Percentiles rank a stretch among this genome's conserved stretches.
These are phyloP conservation scores for Hygrophila difformis DNA, from an alignment of 257 asterid genomes.

Conservation along the genomic window DNA sequence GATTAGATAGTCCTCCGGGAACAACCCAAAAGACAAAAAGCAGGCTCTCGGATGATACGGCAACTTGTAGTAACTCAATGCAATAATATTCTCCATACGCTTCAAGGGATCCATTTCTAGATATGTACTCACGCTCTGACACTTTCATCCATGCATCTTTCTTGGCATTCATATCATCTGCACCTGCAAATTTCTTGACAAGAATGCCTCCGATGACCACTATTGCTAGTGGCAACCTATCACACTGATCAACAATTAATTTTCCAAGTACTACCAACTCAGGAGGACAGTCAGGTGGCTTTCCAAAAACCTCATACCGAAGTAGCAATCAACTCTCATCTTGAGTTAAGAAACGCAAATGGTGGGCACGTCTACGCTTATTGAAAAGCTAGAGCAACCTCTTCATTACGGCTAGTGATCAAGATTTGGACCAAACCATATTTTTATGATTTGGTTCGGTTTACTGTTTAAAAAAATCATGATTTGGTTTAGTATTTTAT, in stretches of 20 bases:
- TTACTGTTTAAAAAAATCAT: no score
- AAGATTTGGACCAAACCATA: not conserved
- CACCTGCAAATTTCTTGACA: no score
- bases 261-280: not conserved
- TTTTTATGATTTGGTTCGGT: no score
- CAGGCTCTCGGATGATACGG: not conserved
- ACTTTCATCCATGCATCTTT: slow-evolving; percentile 1
- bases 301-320: not conserved
- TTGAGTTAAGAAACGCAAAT: not conserved
- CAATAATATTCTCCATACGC: not conserved
- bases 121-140: not conserved
- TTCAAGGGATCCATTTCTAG: not conserved
- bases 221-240: slow-evolving; percentile 5
- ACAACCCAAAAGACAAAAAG: slow-evolving; percentile 9
- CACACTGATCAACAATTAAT: not conserved
- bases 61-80: not conserved
- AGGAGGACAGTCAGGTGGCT: not conserved
- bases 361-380: not conserved
- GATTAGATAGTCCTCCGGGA: slow-evolving; percentile 5
- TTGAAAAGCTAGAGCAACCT: not conserved
- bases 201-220: slow-evolving; percentile 8
- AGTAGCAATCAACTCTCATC: slow-evolving; percentile 1
- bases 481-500: no score
- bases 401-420: not conserved
- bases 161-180: no score